phyloP scores from a whole-genome alignment of 768 basidiomycete genomes.

The Xerocomus brunneocitrinus region DNA sequence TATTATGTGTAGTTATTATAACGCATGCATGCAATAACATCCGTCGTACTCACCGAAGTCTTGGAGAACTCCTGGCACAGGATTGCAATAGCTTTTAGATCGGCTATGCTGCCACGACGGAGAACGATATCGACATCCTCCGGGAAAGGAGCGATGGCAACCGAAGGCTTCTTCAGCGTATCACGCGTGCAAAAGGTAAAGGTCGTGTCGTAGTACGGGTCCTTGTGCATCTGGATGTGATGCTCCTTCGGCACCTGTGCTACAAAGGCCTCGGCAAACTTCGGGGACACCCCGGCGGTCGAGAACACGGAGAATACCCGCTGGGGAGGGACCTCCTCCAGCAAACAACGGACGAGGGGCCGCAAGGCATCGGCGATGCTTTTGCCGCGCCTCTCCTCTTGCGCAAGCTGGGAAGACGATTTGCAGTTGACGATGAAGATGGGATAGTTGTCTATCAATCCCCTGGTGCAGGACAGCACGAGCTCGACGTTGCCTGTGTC shows the following conservation, averaged over 20 bases:
- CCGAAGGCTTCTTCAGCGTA: conserved; percentile 29
- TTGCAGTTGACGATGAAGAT: conserved; percentile 34
- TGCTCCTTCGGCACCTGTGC: conserved; percentile 24
- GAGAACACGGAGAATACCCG: conserved; percentile 61
- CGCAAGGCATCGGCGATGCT: conserved; percentile 3
- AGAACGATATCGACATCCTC: conserved; percentile 24
- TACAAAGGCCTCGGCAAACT: conserved; percentile 45
- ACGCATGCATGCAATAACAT: not conserved
- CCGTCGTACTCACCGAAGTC: conserved; percentile 49
- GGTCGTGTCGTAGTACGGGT: conserved; percentile 60
- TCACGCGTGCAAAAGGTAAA: conserved; percentile 50
- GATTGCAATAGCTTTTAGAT: conserved; percentile 34
- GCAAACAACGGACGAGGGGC: conserved; percentile 10
- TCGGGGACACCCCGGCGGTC: conserved; percentile 39
- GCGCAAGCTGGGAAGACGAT: conserved; percentile 8
- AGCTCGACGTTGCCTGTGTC: conserved; percentile 25
- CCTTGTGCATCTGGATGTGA: conserved; percentile 23
- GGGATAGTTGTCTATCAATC: conserved; percentile 55
- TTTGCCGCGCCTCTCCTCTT: conserved; percentile 8
- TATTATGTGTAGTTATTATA: not conserved
- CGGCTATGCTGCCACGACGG: conserved; percentile 31
- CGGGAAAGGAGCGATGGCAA: not conserved
- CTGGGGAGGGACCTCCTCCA: conserved; percentile 9
- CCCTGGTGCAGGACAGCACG: conserved; percentile 54
- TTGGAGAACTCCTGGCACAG: conserved; percentile 55